These are phyloP conservation scores for Rhododendron henanense DNA, from an alignment of 148 eudicot genomes.

Conservation along the genomic window DNA sequence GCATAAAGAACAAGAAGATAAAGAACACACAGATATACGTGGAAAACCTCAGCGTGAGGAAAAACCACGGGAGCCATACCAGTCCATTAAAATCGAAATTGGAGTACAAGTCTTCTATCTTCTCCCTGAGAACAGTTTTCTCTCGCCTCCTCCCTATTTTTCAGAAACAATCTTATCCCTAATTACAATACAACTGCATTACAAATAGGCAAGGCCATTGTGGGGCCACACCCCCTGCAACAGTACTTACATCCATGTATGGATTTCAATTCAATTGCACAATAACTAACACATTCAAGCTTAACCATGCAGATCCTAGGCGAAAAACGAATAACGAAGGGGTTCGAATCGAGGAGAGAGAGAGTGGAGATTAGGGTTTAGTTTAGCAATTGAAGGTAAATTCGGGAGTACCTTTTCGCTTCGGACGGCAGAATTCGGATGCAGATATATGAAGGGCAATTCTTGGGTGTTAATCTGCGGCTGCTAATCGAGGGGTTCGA, in stretches of 20 bases:
- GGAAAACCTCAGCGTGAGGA: neutral
- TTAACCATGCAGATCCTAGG: neutral
- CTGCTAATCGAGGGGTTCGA: neutral
- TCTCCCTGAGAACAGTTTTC: neutral
- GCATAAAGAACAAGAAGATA: neutral
- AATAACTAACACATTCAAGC: neutral
- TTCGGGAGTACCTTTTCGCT: neutral
- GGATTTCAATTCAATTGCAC: neutral
- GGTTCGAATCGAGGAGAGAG: neutral
- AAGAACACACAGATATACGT: neutral
- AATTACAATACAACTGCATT: too few species aligned
- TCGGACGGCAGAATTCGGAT: neutral
- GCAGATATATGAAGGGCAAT: too few species aligned
- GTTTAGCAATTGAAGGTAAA: neutral
- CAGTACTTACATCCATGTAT: neutral
- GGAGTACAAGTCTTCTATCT: neutral
- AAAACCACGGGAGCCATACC: neutral
- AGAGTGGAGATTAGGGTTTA: neutral
- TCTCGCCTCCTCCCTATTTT: too few species aligned
- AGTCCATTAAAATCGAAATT: neutral
- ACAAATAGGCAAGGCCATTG: too few species aligned
- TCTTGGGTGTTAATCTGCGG: too few species aligned
- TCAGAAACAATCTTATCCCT: too few species aligned
- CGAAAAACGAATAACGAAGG: neutral
- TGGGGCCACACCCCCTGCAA: too few species aligned